Base-by-base conservation (phyloP, 345 rosid genomes). In the Brassica nigra region DNA sequence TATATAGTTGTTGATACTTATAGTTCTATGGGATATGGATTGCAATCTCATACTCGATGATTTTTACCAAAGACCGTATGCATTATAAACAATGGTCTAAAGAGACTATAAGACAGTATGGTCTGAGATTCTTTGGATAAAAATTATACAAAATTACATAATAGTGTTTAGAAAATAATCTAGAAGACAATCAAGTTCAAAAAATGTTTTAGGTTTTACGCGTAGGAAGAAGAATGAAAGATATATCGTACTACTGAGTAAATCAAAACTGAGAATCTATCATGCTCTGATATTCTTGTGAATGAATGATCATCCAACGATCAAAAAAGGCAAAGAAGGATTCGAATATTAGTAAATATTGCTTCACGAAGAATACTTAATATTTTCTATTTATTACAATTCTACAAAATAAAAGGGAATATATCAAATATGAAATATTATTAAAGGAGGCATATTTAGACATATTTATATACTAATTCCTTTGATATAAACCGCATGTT, bases 401-500 rank as follows among this genome's bases (percentile, higher is more conserved):
- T 28, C 29, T 54, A 54, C 23, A 54, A 59, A 59, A 73, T 8
- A 62, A 73, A 74, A 61, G 52, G 9, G 70, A 74, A 74, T 67
- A 74, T 73, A 15, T 72, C 68, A 71, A 64, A 39, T 18, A 14
- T 59, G 65, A 73, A 73, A 58, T 20, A 5, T 20, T 73, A 47
- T 47, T 61, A 67, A 79, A 79, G 55, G 8, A 44, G 42, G 74
- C 74, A 79, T 66, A 73, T 44, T 23, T 44, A 52, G 37, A 71
- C 12, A 71, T 57, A 23, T 37, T 30, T 66, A 66, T 78, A 74
- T 68, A 79, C 74, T 68, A 61, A 33, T 79, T 73, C 78, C 82
- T 68, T 37, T 52, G 49, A 70, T 80, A 69, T 80, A 69, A 80
- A 75, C 80, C 83, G 79, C 83, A 80, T 75, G 71, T 80, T 68